Percentiles rank a stretch among this genome's conserved stretches.
phyloP scores from a whole-genome alignment of 176 grass and related monocot genomes.

The Olyra latifolia region DNA sequence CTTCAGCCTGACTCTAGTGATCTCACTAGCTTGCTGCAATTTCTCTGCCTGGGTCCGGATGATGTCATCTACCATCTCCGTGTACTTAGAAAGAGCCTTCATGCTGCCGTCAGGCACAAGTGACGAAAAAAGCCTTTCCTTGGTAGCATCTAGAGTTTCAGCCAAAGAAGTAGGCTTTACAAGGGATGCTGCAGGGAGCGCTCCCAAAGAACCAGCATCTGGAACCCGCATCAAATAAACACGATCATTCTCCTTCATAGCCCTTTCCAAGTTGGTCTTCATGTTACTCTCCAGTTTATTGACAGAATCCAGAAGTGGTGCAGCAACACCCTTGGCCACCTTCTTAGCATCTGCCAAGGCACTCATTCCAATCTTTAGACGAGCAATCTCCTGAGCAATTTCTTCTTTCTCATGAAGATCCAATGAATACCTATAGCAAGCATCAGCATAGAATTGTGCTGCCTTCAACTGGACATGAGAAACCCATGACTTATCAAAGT shows the following conservation, averaged over 20 bases:
- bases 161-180: slow-evolving; percentile 72
- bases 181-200: slow-evolving; percentile 74
- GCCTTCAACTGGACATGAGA: slow-evolving; percentile 95
- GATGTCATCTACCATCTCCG: slow-evolving; percentile 94
- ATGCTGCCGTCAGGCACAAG: slow-evolving; percentile 95
- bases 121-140: slow-evolving; percentile 86
- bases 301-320: slow-evolving; percentile 73
- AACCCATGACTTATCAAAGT: slow-evolving; percentile 96
- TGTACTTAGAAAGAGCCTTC: slow-evolving; percentile 97
- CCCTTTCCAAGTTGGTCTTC: slow-evolving; percentile 89
- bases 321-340: slow-evolving; percentile 73
- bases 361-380: slow-evolving; percentile 79
- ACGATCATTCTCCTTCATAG: slow-evolving; percentile 90
- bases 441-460: slow-evolving; percentile 91
- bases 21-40: slow-evolving; percentile 95
- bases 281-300: slow-evolving; percentile 80
- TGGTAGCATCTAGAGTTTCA: slow-evolving; percentile 92
- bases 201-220: slow-evolving; percentile 66
- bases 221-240: slow-evolving; percentile 98
- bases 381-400: slow-evolving; percentile 92
- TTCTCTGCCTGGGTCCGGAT: slow-evolving; percentile 95
- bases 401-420: slow-evolving; percentile 95
- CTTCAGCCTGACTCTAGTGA: slow-evolving; percentile 91
- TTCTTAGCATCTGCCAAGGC: slow-evolving; percentile 94
- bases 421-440: slow-evolving; percentile 87